Base-by-base conservation (phyloP, 805 yeast genomes). In the Yamadazyma tumulicola region DNA sequence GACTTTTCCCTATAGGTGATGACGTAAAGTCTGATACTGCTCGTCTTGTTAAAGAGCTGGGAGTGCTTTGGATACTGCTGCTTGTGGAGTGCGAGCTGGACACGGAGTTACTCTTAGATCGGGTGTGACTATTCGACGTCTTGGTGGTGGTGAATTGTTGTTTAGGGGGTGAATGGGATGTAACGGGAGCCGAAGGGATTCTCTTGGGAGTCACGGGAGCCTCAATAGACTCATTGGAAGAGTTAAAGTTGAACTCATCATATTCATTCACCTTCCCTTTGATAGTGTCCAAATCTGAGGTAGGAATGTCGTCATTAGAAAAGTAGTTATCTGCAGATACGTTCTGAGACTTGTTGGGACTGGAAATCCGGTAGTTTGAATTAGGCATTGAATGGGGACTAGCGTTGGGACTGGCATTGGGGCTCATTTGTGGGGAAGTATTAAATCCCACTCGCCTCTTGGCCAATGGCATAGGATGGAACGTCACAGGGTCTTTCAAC, bases 201-300 rank as follows among this genome's bases (percentile, higher is more conserved):
- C 20, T 17, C 21, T 26, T 37, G 13, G 34, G 31, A 28, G 20
- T 35, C 6, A 19, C 8, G 6, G 26, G 42, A 19, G 19, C 23
- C 18, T 41, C 38, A 10, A 38, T n/a, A 7, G 48, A 39, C 6
- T 47, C 51, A 15, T 20, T 26, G 11, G 49, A 45, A 9, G 47
- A 42, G 24, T 31, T 44, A 35, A 46, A 46, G 23, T 44, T 33
- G 23, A 44, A 44, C 14, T 46, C 50, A 29, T 46, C 48, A 26
- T 42, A 35, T 8, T 42, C 49, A 11, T 24, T 16, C 8, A 8
- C n/a, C 27, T 11, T 24, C 6, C 14, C 27, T 20, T 11, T 20
- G 11, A 9, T 20, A 20, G n/a, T n/a, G n/a, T n/a, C n/a, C n/a
- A n/a, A n/a, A n/a, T n/a, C n/a, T n/a, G n/a, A n/a, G n/a, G n/a